Percentiles rank a stretch among this genome's conserved stretches.
Evolutionary conservation across 2,329 filamentous ascomycete species (phyloP).

Genomic region (Paecilomyces variotii): DNA sequence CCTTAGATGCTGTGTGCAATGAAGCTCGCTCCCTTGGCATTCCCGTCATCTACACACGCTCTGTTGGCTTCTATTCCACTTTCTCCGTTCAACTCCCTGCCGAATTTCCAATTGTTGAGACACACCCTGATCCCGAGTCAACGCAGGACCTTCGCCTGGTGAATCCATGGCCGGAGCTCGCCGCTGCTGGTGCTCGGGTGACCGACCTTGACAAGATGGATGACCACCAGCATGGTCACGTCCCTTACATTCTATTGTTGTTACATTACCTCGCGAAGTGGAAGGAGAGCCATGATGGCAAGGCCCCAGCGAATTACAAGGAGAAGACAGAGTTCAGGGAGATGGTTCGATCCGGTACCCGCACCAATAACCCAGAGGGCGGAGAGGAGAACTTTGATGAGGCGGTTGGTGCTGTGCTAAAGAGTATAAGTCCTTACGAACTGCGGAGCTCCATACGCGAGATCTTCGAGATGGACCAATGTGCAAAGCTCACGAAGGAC

Average conservation of each 20-base stretch:
- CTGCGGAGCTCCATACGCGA: conserved; percentile 64
- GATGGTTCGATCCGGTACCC: conserved; percentile 57
- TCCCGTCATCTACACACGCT: conserved; percentile 75
- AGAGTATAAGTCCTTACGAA: conserved; percentile 64
- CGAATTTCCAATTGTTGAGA: conserved; percentile 90
- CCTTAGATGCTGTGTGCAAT: conserved; percentile 43
- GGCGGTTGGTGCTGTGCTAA: conserved; percentile 77
- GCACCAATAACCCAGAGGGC: conserved; percentile 69
- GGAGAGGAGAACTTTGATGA: conserved; percentile 97
- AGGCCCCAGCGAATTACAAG: conserved; percentile 64
- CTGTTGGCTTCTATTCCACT: conserved; percentile 83
- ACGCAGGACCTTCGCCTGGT: conserved; percentile 79
- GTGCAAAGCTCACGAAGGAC: conserved; percentile 34
- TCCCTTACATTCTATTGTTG: conserved; percentile 78
- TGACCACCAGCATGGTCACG: conserved; percentile 78
- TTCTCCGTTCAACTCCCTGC: conserved; percentile 71
- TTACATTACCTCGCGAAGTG: conserved; percentile 75
- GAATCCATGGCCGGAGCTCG: conserved; percentile 76
- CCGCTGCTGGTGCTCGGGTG: conserved; percentile 57
- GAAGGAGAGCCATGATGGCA: conserved; percentile 62
- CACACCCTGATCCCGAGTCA: conserved; percentile 80
- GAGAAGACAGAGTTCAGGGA: conserved; percentile 80
- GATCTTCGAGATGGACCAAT: conserved; percentile 66
- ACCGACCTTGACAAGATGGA: conserved; percentile 60
- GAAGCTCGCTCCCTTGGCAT: conserved; percentile 52